These are phyloP conservation scores for Pythium sukuiense DNA, from an alignment of 352 stramenopile species.

Conservation along the genomic window DNA sequence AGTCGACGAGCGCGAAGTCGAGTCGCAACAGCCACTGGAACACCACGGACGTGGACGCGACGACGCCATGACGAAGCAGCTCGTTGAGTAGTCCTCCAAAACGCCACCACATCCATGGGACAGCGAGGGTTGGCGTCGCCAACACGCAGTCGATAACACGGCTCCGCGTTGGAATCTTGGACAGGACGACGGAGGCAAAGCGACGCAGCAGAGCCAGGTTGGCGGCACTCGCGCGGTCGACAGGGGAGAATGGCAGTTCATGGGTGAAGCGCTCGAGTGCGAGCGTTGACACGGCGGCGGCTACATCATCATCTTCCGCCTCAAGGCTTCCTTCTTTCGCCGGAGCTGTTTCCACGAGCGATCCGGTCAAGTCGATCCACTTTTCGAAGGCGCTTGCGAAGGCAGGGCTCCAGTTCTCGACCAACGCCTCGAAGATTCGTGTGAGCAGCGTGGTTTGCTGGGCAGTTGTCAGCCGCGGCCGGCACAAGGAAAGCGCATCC, in stretches of 20 bases:
- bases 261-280: slow-evolving; percentile 2
- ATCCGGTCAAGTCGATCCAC: slow-evolving; percentile 12
- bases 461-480: not conserved
- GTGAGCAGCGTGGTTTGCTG: slow-evolving; percentile 12
- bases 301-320: not conserved
- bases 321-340: slow-evolving; percentile 6
- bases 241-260: slow-evolving; percentile 11
- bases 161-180: slow-evolving; percentile 6
- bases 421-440: slow-evolving; percentile 16
- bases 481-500: not conserved
- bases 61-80: slow-evolving; percentile 3
- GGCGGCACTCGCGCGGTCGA: not conserved
- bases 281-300: not conserved
- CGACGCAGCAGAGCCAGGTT: not conserved
- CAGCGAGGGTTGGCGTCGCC: not conserved
- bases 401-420: not conserved
- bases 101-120: slow-evolving; percentile 11
- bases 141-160: slow-evolving; percentile 7
- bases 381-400: not conserved
- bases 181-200: slow-evolving; percentile 6
- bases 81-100: slow-evolving; percentile 5
- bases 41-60: slow-evolving; percentile 5
- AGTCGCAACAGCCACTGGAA: slow-evolving; percentile 17
- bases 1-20: slow-evolving; percentile 8
- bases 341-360: not conserved